Base-by-base conservation (phyloP, 495 filamentous ascomycete species). In the Daldinia loculata region DNA sequence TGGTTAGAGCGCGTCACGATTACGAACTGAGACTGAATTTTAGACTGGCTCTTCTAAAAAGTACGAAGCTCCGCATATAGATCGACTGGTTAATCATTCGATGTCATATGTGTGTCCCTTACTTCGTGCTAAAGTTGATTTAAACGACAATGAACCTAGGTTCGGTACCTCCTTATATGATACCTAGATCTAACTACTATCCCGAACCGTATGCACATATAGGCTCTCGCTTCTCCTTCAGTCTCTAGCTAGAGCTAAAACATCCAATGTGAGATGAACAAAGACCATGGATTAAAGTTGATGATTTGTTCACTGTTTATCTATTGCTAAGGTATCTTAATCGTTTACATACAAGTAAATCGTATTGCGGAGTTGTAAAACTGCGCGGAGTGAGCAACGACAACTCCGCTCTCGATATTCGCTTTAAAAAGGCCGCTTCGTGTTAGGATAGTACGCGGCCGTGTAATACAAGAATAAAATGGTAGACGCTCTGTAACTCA, bases 1-100 rank as follows among this genome's bases (percentile, higher is more conserved):
- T 27, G 27, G 61, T 14, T 59, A 29, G 7, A 56, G 34, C 64
- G 64, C 69, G 69, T 72, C 63, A 72, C 64, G 53, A 72, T 72
- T 72, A 72, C 69, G 60, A 72, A 53, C 29, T 5, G 38, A 59
- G 60, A 2, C 24, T 19, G 3, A 9, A 45, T 17, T 39, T 6
- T 43, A 60, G 56, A 60, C 12, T 15, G 26, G 1, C 50, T 26
- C 14, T 53, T 30, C 12, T 14, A 29, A 8, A 32, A 24, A 24
- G 43, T 24, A 48, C 6, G 11, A 5, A 12, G 43, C 43, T 22
- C 19, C 15, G 5, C n/a, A 41, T 2, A 8, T 51, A 22, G 45
- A 51, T 26, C 12, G 9, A 51, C 15, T 12, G 7, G 9, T 8
- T 53, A 30, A 12, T 53, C 30, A 26, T 0, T 52, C 12, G 26